These are phyloP conservation scores for Paspalum notatum DNA, from an alignment of 176 grass and related monocot genomes.

Conservation along the genomic window DNA sequence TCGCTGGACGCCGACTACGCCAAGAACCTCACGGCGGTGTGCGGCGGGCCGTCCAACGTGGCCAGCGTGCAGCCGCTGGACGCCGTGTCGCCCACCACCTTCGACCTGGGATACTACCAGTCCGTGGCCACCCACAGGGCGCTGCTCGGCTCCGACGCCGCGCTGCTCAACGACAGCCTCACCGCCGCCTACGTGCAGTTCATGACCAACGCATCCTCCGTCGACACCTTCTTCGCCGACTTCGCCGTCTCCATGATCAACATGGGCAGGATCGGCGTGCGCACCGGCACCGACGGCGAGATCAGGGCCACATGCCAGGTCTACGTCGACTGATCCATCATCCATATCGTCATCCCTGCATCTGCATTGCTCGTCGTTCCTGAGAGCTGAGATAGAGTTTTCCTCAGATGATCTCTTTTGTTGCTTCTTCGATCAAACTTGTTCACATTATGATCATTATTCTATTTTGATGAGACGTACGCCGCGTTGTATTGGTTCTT, in stretches of 20 bases:
- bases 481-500: too few species aligned
- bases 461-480: too few species aligned
- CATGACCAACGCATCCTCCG: slow-evolving; percentile 48
- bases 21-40: slow-evolving; percentile 22
- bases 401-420: too few species aligned
- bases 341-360: neutral
- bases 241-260: slow-evolving; percentile 67
- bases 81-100: neutral
- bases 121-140: slow-evolving; percentile 22
- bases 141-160: slow-evolving; percentile 54
- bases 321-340: slow-evolving; percentile 48
- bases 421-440: too few species aligned
- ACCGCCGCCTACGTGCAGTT: slow-evolving; percentile 46
- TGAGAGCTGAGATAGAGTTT: too few species aligned
- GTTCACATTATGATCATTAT: too few species aligned
- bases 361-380: neutral
- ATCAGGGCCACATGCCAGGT: slow-evolving; percentile 55
- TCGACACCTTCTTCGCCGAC: slow-evolving; percentile 59
- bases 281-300: slow-evolving; percentile 54
- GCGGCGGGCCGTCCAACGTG: neutral
- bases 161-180: slow-evolving; percentile 55
- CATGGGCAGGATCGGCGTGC: slow-evolving; percentile 57
- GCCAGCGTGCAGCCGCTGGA: slow-evolving; percentile 46
- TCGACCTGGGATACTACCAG: slow-evolving; percentile 60
- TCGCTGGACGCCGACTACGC: slow-evolving; percentile 45